A percentile compares a stretch with the other conserved stretches of the same genome.
phyloP scores from a whole-genome alignment of 139 green algal species.

The Chlamydomonas applanata region DNA sequence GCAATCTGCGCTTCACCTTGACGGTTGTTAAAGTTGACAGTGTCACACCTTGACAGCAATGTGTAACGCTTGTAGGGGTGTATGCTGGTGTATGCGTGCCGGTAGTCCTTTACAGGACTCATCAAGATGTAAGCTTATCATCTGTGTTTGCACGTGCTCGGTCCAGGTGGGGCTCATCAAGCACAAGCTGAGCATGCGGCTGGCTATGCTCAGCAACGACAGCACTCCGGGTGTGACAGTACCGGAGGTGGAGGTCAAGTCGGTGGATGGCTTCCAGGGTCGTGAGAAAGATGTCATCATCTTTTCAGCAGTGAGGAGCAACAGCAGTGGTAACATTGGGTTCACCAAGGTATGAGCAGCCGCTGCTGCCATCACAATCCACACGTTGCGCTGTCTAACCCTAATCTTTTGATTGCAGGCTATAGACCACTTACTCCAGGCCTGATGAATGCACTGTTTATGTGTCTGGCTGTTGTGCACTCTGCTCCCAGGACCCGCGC shows the following conservation, averaged over 20 bases:
- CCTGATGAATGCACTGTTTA: too few relatives aligned
- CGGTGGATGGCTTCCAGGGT: constrained; percentile 83
- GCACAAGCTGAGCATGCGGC: not conserved
- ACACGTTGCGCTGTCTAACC: not conserved
- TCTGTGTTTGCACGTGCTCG: too few relatives aligned
- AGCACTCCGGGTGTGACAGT: not conserved
- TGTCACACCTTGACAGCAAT: too few relatives aligned
- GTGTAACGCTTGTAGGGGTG: too few relatives aligned
- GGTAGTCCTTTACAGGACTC: too few relatives aligned
- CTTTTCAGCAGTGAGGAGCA: constrained; percentile 56
- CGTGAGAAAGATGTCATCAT: constrained; percentile 78
- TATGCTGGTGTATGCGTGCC: too few relatives aligned
- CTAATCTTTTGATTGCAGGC: too few relatives aligned
- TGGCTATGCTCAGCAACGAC: not conserved
- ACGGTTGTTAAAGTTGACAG: too few relatives aligned
- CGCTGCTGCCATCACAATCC: not conserved
- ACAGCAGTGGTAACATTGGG: constrained; percentile 31
- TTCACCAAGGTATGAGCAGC: constrained; percentile 28
- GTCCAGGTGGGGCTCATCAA: not conserved
- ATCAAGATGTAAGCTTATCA: too few relatives aligned
- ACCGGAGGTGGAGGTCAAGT: constrained; percentile 66
- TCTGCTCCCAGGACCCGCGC: constrained; percentile 11
- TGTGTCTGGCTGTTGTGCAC: not conserved
- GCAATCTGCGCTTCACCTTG: too few relatives aligned
- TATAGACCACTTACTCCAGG: too few relatives aligned